Conservation (phyloP, 1,284 basidiomycete genomes). For the Puccinia hordei region DNA sequence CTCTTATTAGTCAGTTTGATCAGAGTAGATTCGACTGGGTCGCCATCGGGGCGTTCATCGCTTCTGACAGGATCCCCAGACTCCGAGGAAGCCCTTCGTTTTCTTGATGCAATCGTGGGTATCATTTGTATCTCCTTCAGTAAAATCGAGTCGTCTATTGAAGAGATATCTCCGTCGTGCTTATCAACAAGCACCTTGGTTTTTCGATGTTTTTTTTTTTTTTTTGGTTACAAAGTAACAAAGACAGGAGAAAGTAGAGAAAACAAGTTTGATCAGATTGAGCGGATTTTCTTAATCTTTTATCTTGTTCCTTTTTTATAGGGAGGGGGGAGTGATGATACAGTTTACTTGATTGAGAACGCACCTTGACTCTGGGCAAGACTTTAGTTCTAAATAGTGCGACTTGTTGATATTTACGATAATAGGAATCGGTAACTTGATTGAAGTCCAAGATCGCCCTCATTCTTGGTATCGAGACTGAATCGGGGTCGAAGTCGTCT, state of each 20-base stretch:
- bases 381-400: conserved; percentile 4
- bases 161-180: conserved; percentile 10
- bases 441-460: conserved; percentile 11
- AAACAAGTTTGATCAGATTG: not conserved
- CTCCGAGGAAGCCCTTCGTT: not conserved
- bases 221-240: not conserved
- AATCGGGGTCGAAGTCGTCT: conserved; percentile 15
- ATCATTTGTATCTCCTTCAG: conserved; percentile 15
- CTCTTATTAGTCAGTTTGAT: not conserved
- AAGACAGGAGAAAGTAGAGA: not conserved
- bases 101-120: not conserved
- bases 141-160: conserved; percentile 22
- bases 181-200: not conserved
- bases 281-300: not conserved
- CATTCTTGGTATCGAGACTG: conserved; percentile 14
- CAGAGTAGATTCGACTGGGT: not conserved
- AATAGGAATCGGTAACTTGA: conserved; percentile 25
- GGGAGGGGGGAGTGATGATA: not conserved
- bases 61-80: too few relatives aligned
- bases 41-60: not conserved
- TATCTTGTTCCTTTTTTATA: not conserved
- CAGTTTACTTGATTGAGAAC: not conserved
- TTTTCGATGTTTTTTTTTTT: not conserved
- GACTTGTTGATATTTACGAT: conserved; percentile 12
- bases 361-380: conserved; percentile 5